phyloP scores from a whole-genome alignment of 129 eudicot species.

The Dittrichia graveolens region DNA sequence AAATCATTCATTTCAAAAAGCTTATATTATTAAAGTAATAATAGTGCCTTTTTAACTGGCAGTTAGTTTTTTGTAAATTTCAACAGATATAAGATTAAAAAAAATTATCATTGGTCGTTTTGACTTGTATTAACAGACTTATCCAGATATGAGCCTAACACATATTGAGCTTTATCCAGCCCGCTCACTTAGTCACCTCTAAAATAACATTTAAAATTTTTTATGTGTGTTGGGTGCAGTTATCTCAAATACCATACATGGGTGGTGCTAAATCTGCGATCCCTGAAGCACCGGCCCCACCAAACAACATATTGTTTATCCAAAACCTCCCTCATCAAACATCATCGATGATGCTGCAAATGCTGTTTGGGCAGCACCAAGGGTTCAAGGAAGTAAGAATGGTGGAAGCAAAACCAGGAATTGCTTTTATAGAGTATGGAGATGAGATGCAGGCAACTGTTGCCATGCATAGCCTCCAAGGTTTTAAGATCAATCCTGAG shows the following conservation, averaged over 20 bases:
- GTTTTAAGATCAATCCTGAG: conserved; percentile 68
- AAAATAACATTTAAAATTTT: too few species aligned
- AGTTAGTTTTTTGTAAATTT: too few species aligned
- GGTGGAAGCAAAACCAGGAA: conserved; percentile 98
- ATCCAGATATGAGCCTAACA: too few species aligned
- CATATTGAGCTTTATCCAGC: too few species aligned
- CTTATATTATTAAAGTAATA: too few species aligned
- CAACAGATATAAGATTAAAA: too few species aligned
- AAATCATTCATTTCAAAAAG: too few species aligned
- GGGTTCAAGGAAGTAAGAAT: conserved; percentile 98
- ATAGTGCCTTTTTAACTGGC: too few species aligned
- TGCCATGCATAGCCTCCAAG: conserved; percentile 88
- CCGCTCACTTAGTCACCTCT: too few species aligned
- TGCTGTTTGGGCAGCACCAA: conserved; percentile 80
- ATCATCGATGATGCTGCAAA: conserved; percentile 82
- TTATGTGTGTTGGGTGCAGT: conserved; percentile 44
- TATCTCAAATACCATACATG: conserved; percentile 79
- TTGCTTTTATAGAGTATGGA: conserved; percentile 86
- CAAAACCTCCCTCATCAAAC: conserved; percentile 94
- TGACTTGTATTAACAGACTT: too few species aligned
- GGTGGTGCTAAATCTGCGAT: conserved; percentile 64
- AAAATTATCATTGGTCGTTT: too few species aligned
- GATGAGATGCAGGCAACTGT: conserved; percentile 92
- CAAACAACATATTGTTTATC: conserved; percentile 81
- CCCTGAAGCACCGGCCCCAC: conserved; percentile 90